Conservation (phyloP, 2,329 filamentous ascomycete species). For the Arthrinium phaeospermum region DNA sequence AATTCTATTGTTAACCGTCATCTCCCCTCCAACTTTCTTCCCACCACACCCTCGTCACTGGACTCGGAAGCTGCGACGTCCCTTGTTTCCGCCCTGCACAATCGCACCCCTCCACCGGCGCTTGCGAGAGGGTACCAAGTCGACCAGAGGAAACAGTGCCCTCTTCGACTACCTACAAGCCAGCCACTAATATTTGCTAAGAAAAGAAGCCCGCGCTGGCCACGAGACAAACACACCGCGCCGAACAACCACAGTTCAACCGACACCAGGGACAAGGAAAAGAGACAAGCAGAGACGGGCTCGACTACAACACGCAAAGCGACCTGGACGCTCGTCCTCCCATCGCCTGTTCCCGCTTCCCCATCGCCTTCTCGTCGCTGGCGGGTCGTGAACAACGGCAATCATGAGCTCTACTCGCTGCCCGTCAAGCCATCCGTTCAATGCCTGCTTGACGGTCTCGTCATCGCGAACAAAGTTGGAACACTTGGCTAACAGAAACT, state of each 20-base stretch:
- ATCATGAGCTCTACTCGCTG: slow-evolving; percentile 51
- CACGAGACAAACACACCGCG: neutral
- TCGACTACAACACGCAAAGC: neutral
- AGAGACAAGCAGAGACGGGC: neutral
- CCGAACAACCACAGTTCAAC: slow-evolving; percentile 3
- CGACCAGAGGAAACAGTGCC: neutral
- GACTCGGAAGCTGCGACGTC: slow-evolving; percentile 15
- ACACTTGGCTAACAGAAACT: slow-evolving; percentile 40
- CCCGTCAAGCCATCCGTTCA: slow-evolving; percentile 11
- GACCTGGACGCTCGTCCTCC: neutral
- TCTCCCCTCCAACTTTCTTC: slow-evolving; percentile 17
- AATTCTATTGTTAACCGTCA: slow-evolving; percentile 16
- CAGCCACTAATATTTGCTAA: neutral
- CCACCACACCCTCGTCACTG: neutral
- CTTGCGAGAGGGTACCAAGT: neutral
- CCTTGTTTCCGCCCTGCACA: slow-evolving; percentile 10
- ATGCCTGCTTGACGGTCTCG: neutral
- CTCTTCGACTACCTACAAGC: neutral
- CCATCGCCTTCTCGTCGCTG: neutral
- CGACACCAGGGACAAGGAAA: neutral
- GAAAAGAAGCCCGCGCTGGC: neutral
- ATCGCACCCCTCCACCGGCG: slow-evolving; percentile 8
- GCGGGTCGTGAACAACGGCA: slow-evolving; percentile 8
- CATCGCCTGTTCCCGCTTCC: neutral
- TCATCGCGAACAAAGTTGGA: neutral